phyloP scores from a whole-genome alignment of 129 eudicot species.

The Flaveria brownii region DNA sequence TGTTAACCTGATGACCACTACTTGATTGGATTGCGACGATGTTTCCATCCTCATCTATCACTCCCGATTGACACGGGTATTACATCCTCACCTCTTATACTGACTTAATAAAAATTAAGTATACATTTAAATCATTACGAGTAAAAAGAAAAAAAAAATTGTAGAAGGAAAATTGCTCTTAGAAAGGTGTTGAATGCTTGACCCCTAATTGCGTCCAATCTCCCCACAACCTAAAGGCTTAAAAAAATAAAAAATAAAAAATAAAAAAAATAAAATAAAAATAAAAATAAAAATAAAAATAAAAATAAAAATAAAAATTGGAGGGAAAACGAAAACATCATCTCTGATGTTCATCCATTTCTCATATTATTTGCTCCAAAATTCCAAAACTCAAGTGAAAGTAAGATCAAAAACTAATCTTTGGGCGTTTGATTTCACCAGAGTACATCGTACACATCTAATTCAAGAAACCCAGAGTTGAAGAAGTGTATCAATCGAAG shows the following conservation, averaged over 20 bases:
- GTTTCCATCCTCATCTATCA: too few species aligned
- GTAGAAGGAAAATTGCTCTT: too few species aligned
- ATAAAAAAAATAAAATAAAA: too few species aligned
- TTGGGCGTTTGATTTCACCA: not conserved
- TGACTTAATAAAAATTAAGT: too few species aligned
- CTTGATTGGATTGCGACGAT: too few species aligned
- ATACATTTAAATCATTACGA: too few species aligned
- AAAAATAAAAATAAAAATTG: not conserved
- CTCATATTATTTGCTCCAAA: not conserved
- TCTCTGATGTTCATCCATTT: not conserved
- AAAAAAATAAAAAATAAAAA: not conserved
- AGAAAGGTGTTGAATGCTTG: not conserved
- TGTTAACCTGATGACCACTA: too few species aligned
- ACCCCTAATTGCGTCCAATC: not conserved
- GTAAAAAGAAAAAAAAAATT: too few species aligned
- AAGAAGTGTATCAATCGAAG: constrained; percentile 11
- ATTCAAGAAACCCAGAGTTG: not conserved
- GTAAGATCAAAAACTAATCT: not conserved
- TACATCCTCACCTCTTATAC: too few species aligned
- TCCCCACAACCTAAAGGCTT: not conserved
- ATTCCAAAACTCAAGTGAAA: not conserved
- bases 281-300: too few species aligned
- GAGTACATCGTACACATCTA: not conserved
- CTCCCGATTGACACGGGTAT: too few species aligned
- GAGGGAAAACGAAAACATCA: constrained; percentile 27